Base-by-base conservation (phyloP, 2,329 filamentous ascomycete species). In the Cyclaneusma minus region DNA sequence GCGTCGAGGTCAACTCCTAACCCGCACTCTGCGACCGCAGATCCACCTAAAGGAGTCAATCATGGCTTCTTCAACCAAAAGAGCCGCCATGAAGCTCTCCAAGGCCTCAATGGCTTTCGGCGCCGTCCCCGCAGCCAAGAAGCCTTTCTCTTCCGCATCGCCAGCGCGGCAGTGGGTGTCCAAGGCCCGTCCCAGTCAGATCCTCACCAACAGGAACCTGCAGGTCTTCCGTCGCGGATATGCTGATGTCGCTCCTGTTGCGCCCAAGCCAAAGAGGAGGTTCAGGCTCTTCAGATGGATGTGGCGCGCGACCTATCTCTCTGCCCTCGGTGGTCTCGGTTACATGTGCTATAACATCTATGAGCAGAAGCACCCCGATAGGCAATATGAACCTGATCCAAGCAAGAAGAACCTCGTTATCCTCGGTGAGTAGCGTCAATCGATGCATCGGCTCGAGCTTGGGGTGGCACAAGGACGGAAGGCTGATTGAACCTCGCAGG, bases 361-460 rank as follows among this genome's bases (percentile, higher is more conserved):
- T 54, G 60, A 75, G 26, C 72, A 81, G 50, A 74, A 82, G 43
- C 68, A 92, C 52, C 87, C 87, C 7, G 64, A 65, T 21, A 77
- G 85, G 28, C 89, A 95, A 60, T 58, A 66, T 32, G 61, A 70
- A 36, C 73, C 80, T 11, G 83, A 94, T 54, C 80, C 85, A 29
- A 64, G 49, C 44, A 98, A 95, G 78, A 98, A 98, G 69, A 98
- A 85, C 7, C 65, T 98, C 30, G 89, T 98, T 24, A 73, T 98
- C 40, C 68, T 98, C 29, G 89, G 89, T 94, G 69, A 50, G 56
- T 34, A 29, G 25, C 14, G 12, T 27, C 32, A 33, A 35, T 30
- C 30, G 13, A 6, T 24, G 24, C 23, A 17, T 20, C 22, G 20
- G 13, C 14, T 16, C 6, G 19, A 22, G 13, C 16, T 14, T 17